A percentile compares a stretch with the other conserved stretches of the same genome.
Evolutionary conservation across 495 filamentous ascomycete species (phyloP).

Genomic region (Pseudoneurospora amorphoporcata): DNA sequence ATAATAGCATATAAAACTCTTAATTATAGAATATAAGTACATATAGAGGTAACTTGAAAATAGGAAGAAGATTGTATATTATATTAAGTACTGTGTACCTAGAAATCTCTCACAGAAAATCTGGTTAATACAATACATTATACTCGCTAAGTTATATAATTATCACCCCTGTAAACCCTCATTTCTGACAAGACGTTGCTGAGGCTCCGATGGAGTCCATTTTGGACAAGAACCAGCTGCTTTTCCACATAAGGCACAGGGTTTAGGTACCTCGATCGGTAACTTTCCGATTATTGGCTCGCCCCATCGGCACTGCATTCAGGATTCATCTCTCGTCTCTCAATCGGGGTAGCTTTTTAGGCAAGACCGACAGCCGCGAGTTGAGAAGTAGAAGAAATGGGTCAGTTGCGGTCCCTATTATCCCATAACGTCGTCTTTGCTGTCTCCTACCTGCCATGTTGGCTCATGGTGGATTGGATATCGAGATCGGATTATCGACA

Average conservation of each 20-base stretch:
- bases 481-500: background rate
- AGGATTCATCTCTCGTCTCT: background rate
- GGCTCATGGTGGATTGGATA: background rate
- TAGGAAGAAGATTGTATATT: too few relatives aligned
- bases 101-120: too few relatives aligned
- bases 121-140: too few relatives aligned
- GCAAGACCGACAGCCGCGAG: background rate
- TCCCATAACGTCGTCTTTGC: background rate
- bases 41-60: too few relatives aligned
- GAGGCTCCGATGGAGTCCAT: background rate
- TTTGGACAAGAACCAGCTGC: background rate
- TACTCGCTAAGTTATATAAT: too few relatives aligned
- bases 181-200: too few relatives aligned
- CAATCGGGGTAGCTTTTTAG: constrained; percentile 1
- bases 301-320: constrained; percentile 4
- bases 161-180: too few relatives aligned
- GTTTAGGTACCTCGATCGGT: constrained; percentile 13
- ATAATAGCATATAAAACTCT: too few relatives aligned
- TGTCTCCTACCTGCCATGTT: background rate
- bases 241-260: constrained; percentile 1
- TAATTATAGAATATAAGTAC: too few relatives aligned
- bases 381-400: background rate
- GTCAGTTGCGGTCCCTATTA: background rate
- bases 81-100: too few relatives aligned
- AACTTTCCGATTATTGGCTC: constrained; percentile 17